Evolutionary conservation across 164 flowering plant species (phyloP), one percentile per base, ranked within the genome.

Genomic region (Nymphaea colorata): DNA sequence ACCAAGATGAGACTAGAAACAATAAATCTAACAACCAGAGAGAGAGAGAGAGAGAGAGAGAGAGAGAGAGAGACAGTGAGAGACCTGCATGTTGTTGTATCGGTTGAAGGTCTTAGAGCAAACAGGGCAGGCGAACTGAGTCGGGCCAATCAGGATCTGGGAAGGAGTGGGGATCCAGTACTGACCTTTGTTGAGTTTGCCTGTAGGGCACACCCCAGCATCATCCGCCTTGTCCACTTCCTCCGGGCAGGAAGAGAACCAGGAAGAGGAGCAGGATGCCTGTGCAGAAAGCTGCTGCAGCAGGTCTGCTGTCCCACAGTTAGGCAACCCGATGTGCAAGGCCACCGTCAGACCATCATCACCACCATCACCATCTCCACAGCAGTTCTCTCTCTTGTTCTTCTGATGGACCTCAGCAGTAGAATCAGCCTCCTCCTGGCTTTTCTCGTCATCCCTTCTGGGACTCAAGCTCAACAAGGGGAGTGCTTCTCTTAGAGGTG

Each of bases 401-500:
- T 41, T 45, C 44, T 42, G 61, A 67, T 5, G 5, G 67, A 55
- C 42, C 41, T 10, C 64, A 60, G 41, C 57, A 51, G 12, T 51
- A 51, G 57, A 51, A 51, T 10, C 2, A 8, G 57, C 57, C 57
- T 51, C 57, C 3, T 8, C 15, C 57, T 51, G 57, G 14, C 12
- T 51, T 8, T 51, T 51, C 42, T 44, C 51, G 2, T 44, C 51
- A 36, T 36, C 44, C 67, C 83, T 85, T 71, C 84, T 59, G 17
- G 98, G 96, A 81, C 86, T 83, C 60, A 80, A 70, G 70, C 81
- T 82, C 61, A 91, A 81, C 25, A 91, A 89, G 10, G 94, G 96
- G 15, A 89, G 92, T 59, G 94, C 92, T 79, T 86, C 91, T 78
- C 72, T 85, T 7, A 82, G 79, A 45, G 96, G 96, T 16, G 96